A percentile compares a stretch with the other conserved stretches of the same genome.
These are phyloP conservation scores for Septoria petroselini DNA, from an alignment of 2,329 filamentous ascomycete genomes.

Conservation along the genomic window DNA sequence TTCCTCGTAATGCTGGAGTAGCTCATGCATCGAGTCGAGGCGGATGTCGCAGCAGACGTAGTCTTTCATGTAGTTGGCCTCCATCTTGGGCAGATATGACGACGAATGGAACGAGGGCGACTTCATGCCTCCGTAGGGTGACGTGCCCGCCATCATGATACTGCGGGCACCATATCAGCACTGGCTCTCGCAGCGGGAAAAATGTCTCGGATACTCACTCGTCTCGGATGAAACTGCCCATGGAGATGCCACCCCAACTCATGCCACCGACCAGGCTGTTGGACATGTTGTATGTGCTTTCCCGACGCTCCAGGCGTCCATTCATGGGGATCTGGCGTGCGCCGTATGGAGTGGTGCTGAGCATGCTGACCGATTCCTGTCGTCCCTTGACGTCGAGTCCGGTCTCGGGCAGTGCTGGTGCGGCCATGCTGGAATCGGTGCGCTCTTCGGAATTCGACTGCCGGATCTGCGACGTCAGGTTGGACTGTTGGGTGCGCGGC, in stretches of 20 bases:
- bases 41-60: conserved; percentile 92
- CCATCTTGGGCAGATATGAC: conserved; percentile 41
- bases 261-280: conserved; percentile 71
- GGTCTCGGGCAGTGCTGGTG: conserved; percentile 13
- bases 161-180: conserved; percentile 50
- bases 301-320: conserved; percentile 49
- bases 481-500: conserved; percentile 61
- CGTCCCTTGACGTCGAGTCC: conserved; percentile 40
- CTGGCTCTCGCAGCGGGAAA: not conserved
- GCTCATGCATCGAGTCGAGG: conserved; percentile 85
- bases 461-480: conserved; percentile 60
- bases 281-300: conserved; percentile 51
- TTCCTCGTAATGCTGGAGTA: conserved; percentile 96
- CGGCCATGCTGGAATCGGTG: conserved; percentile 12
- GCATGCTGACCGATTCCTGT: conserved; percentile 55
- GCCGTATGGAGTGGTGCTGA: conserved; percentile 53
- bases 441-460: conserved; percentile 44
- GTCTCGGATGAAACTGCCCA: conserved; percentile 95
- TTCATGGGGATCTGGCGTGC: conserved; percentile 61
- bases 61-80: conserved; percentile 96
- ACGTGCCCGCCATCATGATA: conserved; percentile 93
- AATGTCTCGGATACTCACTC: conserved; percentile 66
- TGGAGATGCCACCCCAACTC: conserved; percentile 95
- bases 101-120: conserved; percentile 80
- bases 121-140: conserved; percentile 72